These are phyloP conservation scores for Xylariaceae sp. DNA, from an alignment of 2,329 filamentous ascomycete species.

Conservation along the genomic window DNA sequence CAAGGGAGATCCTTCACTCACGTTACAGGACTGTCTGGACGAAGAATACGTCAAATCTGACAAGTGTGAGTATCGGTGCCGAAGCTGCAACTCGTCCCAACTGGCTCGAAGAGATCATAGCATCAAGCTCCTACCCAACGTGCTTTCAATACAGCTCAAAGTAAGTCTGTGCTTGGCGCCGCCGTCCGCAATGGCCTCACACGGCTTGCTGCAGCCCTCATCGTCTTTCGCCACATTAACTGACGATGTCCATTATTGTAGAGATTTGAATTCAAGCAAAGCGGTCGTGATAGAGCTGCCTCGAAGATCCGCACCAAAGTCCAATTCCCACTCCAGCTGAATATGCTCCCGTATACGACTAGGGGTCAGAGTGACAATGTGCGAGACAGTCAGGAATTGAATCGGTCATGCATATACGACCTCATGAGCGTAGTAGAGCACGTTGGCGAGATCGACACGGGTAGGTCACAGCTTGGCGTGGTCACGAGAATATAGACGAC, in stretches of 20 bases:
- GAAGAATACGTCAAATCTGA: slow-evolving; percentile 84
- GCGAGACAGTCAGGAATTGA: slow-evolving; percentile 52
- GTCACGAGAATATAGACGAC: neutral
- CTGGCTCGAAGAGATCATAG: slow-evolving; percentile 80
- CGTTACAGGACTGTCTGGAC: slow-evolving; percentile 70
- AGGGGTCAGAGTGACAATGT: slow-evolving; percentile 50
- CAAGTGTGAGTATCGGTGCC: slow-evolving; percentile 84
- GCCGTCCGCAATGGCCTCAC: neutral
- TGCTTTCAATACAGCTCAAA: slow-evolving; percentile 89
- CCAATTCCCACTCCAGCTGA: slow-evolving; percentile 78
- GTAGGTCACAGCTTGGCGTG: slow-evolving; percentile 26
- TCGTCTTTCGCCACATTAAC: neutral
- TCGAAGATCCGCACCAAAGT: slow-evolving; percentile 87
- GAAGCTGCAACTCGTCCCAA: slow-evolving; percentile 70
- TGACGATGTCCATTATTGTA: slow-evolving; percentile 26
- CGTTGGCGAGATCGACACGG: slow-evolving; percentile 86
- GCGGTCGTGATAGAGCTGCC: slow-evolving; percentile 61
- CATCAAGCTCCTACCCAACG: slow-evolving; percentile 80
- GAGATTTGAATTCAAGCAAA: slow-evolving; percentile 70
- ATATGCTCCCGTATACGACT: slow-evolving; percentile 87
- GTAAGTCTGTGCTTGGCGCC: slow-evolving; percentile 42
- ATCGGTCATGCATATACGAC: slow-evolving; percentile 73
- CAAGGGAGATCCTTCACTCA: slow-evolving; percentile 47
- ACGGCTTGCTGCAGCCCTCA: neutral
- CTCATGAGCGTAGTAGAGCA: slow-evolving; percentile 88